Percentiles rank a stretch among this genome's conserved stretches.
Conservation (phyloP, 177 flowering plant genomes). For the Vitis hybrid region DNA sequence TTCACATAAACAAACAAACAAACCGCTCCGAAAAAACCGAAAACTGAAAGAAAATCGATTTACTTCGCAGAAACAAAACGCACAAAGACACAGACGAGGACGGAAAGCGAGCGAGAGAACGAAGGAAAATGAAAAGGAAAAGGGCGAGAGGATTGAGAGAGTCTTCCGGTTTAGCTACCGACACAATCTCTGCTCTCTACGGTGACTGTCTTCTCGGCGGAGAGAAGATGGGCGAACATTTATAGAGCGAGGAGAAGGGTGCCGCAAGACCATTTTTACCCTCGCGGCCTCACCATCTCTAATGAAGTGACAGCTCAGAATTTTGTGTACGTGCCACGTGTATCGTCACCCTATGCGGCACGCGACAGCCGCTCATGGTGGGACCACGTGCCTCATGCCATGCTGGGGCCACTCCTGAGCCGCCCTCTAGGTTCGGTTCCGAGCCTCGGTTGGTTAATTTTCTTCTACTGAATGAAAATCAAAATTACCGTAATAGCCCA, state of each 20-base stretch:
- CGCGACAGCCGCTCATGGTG: conserved; percentile 65
- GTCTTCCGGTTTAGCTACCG: not conserved
- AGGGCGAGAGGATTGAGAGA: conserved; percentile 4
- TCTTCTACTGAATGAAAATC: not conserved
- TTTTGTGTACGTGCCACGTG: conserved; percentile 43
- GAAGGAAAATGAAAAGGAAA: not conserved
- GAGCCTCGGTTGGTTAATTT: conserved; percentile 42
- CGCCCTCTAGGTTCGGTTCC: conserved; percentile 57
- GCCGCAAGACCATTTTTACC: not conserved
- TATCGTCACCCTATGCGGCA: conserved; percentile 55
- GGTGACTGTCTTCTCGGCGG: not conserved
- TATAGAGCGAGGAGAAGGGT: not conserved
- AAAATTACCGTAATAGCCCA: too few species aligned
- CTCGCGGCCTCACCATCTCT: not conserved
- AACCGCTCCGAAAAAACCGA: too few species aligned
- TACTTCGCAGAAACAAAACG: not conserved
- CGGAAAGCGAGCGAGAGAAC: not conserved
- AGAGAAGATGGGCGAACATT: not conserved
- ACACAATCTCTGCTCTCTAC: conserved; percentile 1
- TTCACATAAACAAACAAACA: not conserved
- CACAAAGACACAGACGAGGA: not conserved
- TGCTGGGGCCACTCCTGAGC: conserved; percentile 4
- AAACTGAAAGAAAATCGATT: not conserved
- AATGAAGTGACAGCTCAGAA: conserved; percentile 34
- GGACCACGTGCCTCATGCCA: conserved; percentile 19